A percentile compares a stretch with the other conserved stretches of the same genome.
phyloP scores from a whole-genome alignment of 306 rosid species.

The Crotalaria pallida region DNA sequence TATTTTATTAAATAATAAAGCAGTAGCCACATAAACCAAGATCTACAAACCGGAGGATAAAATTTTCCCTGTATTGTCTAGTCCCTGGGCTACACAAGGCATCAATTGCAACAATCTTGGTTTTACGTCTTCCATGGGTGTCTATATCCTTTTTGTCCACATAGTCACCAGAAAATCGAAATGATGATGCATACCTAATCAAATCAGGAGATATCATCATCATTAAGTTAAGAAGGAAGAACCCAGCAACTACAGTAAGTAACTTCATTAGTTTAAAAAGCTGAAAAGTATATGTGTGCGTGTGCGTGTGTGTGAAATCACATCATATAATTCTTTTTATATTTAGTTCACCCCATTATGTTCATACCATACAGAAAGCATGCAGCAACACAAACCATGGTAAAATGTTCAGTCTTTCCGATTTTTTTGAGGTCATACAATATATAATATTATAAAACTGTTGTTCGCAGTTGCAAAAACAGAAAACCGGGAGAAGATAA shows the following conservation, averaged over 20 bases:
- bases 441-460: neutral
- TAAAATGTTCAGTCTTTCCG: neutral
- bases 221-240: constrained; percentile 19
- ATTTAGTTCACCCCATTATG: neutral
- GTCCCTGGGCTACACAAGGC: constrained; percentile 74
- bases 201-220: constrained; percentile 20
- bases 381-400: neutral
- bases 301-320: neutral
- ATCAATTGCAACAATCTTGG: constrained; percentile 78
- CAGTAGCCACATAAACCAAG: constrained; percentile 10
- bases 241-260: constrained; percentile 2
- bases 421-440: neutral
- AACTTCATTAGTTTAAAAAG: neutral
- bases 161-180: constrained; percentile 70
- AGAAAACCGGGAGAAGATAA: neutral
- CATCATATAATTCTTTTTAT: neutral
- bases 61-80: constrained; percentile 60
- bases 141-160: constrained; percentile 59
- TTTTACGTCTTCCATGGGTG: constrained; percentile 63
- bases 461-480: neutral
- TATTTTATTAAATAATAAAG: neutral
- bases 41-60: constrained; percentile 68
- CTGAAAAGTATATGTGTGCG: neutral
- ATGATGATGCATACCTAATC: constrained; percentile 80
- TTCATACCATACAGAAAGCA: constrained; percentile 5